These are phyloP conservation scores for Penicillium fimorum DNA, from an alignment of 495 filamentous ascomycete species.

Conservation along the genomic window DNA sequence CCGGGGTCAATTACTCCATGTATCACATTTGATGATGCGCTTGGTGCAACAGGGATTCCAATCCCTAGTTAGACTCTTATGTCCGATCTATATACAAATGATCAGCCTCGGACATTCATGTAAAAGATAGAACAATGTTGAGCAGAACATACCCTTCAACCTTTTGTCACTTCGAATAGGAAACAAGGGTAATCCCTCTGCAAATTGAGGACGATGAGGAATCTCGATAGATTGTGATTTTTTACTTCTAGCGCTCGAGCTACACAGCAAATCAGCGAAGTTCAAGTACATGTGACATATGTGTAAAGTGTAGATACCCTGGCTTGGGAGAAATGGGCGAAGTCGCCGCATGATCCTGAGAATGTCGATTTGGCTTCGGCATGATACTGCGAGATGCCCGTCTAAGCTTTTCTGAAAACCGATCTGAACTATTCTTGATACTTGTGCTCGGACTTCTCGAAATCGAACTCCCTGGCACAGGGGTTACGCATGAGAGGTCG, in stretches of 20 bases:
- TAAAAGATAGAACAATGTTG: not conserved
- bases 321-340: not conserved
- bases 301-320: not conserved
- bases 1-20: too few species aligned
- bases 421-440: not conserved
- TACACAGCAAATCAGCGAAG: not conserved
- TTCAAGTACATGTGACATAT: not conserved
- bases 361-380: constrained; percentile 7
- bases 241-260: not conserved
- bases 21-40: not conserved
- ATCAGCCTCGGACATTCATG: not conserved
- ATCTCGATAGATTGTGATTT: not conserved
- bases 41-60: not conserved
- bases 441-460: not conserved
- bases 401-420: constrained; percentile 1
- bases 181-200: constrained; percentile 10
- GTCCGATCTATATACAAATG: not conserved
- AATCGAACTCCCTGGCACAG: not conserved
- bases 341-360: not conserved
- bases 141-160: not conserved
- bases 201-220: constrained; percentile 9
- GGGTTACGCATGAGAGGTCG: not conserved
- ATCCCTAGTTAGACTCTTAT: not conserved
- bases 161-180: constrained; percentile 12
- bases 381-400: constrained; percentile 12